Conservation (phyloP, 1,284 basidiomycete genomes). For the Porogramme epimiltina region DNA sequence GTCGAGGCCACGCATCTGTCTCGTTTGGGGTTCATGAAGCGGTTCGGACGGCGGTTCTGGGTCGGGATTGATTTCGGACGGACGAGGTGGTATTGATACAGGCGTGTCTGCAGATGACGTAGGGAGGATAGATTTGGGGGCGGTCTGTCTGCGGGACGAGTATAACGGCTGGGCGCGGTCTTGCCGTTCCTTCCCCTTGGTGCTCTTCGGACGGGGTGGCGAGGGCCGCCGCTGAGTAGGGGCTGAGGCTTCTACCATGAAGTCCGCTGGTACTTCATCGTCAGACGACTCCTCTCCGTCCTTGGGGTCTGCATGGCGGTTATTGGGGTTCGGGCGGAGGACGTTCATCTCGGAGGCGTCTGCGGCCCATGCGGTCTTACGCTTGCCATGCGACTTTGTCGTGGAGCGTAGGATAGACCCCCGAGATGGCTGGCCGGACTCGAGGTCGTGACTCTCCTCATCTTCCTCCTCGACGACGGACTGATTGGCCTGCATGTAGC, state of each 20-base stretch:
- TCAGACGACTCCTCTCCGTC: slow-evolving; percentile 67
- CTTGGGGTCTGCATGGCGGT: slow-evolving; percentile 57
- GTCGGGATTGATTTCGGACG: slow-evolving; percentile 57
- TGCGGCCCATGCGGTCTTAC: slow-evolving; percentile 57
- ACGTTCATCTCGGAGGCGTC: slow-evolving; percentile 55
- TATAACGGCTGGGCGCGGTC: slow-evolving; percentile 27
- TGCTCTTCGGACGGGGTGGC: slow-evolving; percentile 25
- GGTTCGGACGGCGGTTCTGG: slow-evolving; percentile 26
- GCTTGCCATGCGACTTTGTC: slow-evolving; percentile 46
- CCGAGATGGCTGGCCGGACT: slow-evolving; percentile 44
- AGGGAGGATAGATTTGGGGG: slow-evolving; percentile 34
- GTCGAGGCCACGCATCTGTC: slow-evolving; percentile 71
- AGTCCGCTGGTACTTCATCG: slow-evolving; percentile 80
- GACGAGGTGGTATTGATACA: slow-evolving; percentile 61
- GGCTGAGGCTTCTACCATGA: slow-evolving; percentile 72
- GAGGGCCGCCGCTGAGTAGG: slow-evolving; percentile 37
- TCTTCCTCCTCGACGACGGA: slow-evolving; percentile 59
- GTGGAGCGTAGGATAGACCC: slow-evolving; percentile 30
- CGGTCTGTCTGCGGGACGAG: slow-evolving; percentile 23
- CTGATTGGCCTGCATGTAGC: slow-evolving; percentile 70
- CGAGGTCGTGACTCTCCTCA: slow-evolving; percentile 50
- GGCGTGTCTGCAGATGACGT: slow-evolving; percentile 25
- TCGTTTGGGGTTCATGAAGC: slow-evolving; percentile 37
- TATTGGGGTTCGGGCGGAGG: slow-evolving; percentile 72
- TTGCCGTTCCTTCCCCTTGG: slow-evolving; percentile 42